Conservation (phyloP, 176 grass and related monocot species). For the Triticum monococcum region DNA sequence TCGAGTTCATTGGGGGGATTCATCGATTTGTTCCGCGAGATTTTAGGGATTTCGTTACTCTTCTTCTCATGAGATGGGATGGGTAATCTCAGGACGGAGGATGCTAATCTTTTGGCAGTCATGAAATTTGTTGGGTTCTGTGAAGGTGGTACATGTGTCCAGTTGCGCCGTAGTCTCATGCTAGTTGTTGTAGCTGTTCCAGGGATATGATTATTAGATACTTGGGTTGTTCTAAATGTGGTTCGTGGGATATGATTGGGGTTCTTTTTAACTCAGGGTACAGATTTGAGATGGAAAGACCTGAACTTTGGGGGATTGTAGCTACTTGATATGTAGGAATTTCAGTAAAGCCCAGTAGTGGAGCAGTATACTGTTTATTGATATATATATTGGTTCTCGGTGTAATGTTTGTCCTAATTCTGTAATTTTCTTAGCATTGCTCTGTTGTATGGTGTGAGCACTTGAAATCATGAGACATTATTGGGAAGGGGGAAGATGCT, state of each 20-base stretch:
- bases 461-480: background rate
- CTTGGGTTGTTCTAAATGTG: background rate
- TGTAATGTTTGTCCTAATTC: background rate
- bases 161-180: background rate
- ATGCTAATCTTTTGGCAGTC: background rate
- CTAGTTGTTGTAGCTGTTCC: background rate
- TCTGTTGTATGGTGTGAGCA: background rate
- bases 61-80: background rate
- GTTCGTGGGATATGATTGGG: background rate
- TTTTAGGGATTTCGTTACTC: background rate
- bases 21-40: background rate
- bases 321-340: background rate
- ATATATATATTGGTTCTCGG: background rate
- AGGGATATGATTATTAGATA: background rate
- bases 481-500: background rate
- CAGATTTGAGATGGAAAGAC: background rate
- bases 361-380: background rate
- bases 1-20: background rate
- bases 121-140: background rate
- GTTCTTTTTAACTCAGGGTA: background rate
- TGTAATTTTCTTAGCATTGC: background rate
- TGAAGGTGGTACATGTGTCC: too few relatives aligned
- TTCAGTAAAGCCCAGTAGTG: background rate
- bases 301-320: background rate
- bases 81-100: background rate